Evolutionary conservation across 495 filamentous ascomycete genomes (phyloP).

Genomic region (Aeminium ludgeri): DNA sequence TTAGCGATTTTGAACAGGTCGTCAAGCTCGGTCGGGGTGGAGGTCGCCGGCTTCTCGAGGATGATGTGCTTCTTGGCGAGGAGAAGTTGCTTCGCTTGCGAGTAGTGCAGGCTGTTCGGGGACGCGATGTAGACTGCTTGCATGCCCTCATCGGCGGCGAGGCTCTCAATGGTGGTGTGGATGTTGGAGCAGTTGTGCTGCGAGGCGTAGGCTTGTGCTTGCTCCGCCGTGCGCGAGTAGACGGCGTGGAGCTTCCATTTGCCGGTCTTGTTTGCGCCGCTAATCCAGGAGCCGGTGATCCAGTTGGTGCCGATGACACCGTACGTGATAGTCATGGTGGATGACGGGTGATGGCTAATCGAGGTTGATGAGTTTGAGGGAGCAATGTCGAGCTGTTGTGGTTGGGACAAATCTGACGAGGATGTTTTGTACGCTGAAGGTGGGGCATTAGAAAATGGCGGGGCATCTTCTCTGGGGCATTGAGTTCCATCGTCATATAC

Average conservation of each 20-base stretch:
- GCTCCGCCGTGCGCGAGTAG: slow-evolving; percentile 21
- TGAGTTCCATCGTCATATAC: no score
- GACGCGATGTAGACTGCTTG: slow-evolving; percentile 35
- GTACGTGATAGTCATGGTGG: slow-evolving; percentile 5
- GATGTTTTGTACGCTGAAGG: no score
- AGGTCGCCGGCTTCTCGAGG: slow-evolving; percentile 32
- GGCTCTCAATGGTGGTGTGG: slow-evolving; percentile 18
- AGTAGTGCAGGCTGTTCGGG: slow-evolving; percentile 32
- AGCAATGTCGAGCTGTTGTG: no score
- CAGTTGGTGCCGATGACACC: slow-evolving; percentile 20
- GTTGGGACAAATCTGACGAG: no score
- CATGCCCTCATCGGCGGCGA: slow-evolving; percentile 26
- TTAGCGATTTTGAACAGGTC: slow-evolving; percentile 23
- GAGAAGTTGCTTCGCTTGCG: slow-evolving; percentile 29
- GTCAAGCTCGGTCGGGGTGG: slow-evolving; percentile 27
- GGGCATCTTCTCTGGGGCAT: no score
- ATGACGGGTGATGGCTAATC: no score
- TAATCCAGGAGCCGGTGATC: slow-evolving; percentile 25
- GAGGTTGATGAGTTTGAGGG: no score
- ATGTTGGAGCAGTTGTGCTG: slow-evolving; percentile 12
- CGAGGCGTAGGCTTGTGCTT: slow-evolving; percentile 18
- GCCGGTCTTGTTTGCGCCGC: slow-evolving; percentile 18
- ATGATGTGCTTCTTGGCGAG: slow-evolving; percentile 33
- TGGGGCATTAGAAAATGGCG: no score
- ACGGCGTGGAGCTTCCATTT: slow-evolving; percentile 22